Percentiles rank a stretch among this genome's conserved stretches.
Conservation (phyloP, 225 moss, liverwort and hornwort genomes). For the Antitrichia curtipendula region DNA sequence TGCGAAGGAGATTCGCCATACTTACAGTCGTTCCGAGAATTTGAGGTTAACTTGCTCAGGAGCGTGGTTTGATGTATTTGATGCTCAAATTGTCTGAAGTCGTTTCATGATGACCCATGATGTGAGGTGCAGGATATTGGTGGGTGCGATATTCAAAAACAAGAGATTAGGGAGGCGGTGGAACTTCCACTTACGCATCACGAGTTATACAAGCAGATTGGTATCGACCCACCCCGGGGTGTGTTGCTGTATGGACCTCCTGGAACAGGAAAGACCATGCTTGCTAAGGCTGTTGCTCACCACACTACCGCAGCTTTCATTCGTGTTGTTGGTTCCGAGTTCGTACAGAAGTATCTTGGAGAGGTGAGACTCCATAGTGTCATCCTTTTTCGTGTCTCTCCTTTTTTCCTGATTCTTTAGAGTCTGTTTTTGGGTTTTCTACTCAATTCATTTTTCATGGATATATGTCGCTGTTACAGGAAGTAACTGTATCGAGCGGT, state of each 20-base stretch:
- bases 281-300: slow-evolving; percentile 96
- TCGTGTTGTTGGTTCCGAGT: slow-evolving; percentile 96
- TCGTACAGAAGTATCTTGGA: slow-evolving; percentile 96
- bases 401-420: not conserved
- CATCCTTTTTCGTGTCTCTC: not conserved
- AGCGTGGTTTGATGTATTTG: not conserved
- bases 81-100: not conserved
- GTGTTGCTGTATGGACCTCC: slow-evolving; percentile 92
- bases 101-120: not conserved
- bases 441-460: not conserved
- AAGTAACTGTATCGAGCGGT: not conserved
- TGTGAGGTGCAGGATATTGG: slow-evolving; percentile 70
- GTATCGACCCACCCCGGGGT: slow-evolving; percentile 90
- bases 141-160: slow-evolving; percentile 94
- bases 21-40: not conserved
- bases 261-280: slow-evolving; percentile 98
- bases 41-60: not conserved
- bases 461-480: not conserved
- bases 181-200: slow-evolving; percentile 95
- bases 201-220: slow-evolving; percentile 97
- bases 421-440: not conserved
- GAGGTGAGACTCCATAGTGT: slow-evolving; percentile 33
- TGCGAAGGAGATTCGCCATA: not conserved
- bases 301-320: slow-evolving; percentile 97
- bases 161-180: slow-evolving; percentile 97